A percentile compares a stretch with the other conserved stretches of the same genome.
phyloP scores from a whole-genome alignment of 2,329 filamentous ascomycete species.

The Arthrobotrys megalospora region DNA sequence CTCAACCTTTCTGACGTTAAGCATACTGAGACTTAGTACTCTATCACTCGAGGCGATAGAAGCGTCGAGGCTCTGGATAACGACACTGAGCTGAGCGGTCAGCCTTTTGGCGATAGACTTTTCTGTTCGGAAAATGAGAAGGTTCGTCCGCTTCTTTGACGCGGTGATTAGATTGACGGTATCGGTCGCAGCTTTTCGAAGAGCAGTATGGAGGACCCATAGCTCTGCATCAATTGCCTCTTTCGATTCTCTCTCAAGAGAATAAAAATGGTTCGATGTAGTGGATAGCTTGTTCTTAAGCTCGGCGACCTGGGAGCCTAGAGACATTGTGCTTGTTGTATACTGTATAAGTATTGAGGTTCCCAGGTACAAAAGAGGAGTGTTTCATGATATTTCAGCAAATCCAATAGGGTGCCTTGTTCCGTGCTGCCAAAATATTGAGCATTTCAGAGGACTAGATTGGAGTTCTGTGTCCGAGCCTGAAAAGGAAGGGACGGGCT shows the following conservation, averaged over 20 bases:
- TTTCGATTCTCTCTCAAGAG: slow-evolving; percentile 29
- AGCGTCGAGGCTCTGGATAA: slow-evolving; percentile 27
- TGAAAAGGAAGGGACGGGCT: too few relatives aligned
- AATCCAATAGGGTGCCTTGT: too few relatives aligned
- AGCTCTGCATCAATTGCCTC: slow-evolving; percentile 27
- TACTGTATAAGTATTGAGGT: background rate
- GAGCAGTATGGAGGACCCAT: slow-evolving; percentile 31
- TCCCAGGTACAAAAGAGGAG: background rate
- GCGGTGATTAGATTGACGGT: slow-evolving; percentile 18
- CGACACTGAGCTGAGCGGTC: slow-evolving; percentile 20
- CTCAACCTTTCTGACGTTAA: slow-evolving; percentile 23
- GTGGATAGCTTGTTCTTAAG: slow-evolving; percentile 5
- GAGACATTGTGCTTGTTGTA: slow-evolving; percentile 3
- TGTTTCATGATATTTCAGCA: too few relatives aligned
- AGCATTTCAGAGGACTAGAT: too few relatives aligned
- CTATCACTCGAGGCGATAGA: slow-evolving; percentile 34
- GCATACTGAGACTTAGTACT: slow-evolving; percentile 27
- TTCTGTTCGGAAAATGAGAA: slow-evolving; percentile 25
- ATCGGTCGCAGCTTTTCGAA: slow-evolving; percentile 24
- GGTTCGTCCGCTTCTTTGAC: slow-evolving; percentile 18
- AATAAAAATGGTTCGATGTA: background rate
- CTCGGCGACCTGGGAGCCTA: slow-evolving; percentile 19
- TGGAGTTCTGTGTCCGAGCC: too few relatives aligned
- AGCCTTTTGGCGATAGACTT: slow-evolving; percentile 21
- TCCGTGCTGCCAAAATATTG: too few relatives aligned